Conservation (phyloP, 805 yeast genomes). For the Metschnikowia continentalis region DNA sequence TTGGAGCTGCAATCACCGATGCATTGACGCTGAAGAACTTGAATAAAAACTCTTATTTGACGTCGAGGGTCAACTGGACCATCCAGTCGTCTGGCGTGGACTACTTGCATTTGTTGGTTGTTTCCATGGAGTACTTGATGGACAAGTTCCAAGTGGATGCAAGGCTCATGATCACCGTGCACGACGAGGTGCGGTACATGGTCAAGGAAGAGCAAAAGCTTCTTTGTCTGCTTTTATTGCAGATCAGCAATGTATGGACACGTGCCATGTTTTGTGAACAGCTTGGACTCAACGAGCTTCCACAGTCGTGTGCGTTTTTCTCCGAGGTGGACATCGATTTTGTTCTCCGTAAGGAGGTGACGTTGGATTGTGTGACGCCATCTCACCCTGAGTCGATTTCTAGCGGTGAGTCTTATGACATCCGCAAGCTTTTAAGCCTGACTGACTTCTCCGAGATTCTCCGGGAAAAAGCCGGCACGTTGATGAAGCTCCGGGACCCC, state of each 20-base stretch:
- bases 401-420: slow-evolving; percentile 75
- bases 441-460: slow-evolving; percentile 11
- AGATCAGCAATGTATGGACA: slow-evolving; percentile 91
- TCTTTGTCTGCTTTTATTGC: slow-evolving; percentile 76
- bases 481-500: slow-evolving; percentile 10
- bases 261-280: slow-evolving; percentile 93
- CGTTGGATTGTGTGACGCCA: slow-evolving; percentile 86
- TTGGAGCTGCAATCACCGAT: slow-evolving; percentile 90
- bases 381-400: slow-evolving; percentile 63
- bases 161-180: slow-evolving; percentile 81
- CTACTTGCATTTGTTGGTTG: slow-evolving; percentile 77
- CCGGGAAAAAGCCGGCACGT: slow-evolving; percentile 6
- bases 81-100: slow-evolving; percentile 98
- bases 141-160: slow-evolving; percentile 65
- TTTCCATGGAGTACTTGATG: slow-evolving; percentile 81
- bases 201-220: slow-evolving; percentile 71
- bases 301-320: slow-evolving; percentile 94
- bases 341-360: slow-evolving; percentile 89
- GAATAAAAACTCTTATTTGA: slow-evolving; percentile 61
- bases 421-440: slow-evolving; percentile 47
- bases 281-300: slow-evolving; percentile 81
- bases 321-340: slow-evolving; percentile 89
- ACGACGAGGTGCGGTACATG: slow-evolving; percentile 87
- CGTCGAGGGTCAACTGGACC: slow-evolving; percentile 95
- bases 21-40: slow-evolving; percentile 70